Percentiles rank a stretch among this genome's conserved stretches.
These are phyloP conservation scores for Telopea speciosissima DNA, from an alignment of 177 flowering plant species.

Conservation along the genomic window DNA sequence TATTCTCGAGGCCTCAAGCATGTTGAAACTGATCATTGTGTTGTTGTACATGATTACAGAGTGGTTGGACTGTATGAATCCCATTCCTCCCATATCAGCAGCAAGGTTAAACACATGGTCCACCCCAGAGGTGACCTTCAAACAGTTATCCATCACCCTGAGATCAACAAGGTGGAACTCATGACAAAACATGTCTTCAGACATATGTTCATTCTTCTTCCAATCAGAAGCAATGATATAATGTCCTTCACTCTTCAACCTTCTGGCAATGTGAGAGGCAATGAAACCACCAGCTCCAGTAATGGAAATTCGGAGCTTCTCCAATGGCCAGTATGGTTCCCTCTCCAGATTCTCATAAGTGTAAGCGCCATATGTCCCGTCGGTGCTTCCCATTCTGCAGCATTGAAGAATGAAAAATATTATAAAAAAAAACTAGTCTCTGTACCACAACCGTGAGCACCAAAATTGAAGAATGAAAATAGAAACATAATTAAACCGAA, in stretches of 20 bases:
- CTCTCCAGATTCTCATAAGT: constrained; percentile 78
- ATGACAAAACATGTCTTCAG: constrained; percentile 93
- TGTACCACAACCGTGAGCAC: not conserved
- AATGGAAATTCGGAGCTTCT: constrained; percentile 80
- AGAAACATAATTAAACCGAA: not conserved
- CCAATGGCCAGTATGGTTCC: constrained; percentile 90
- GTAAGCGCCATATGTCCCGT: constrained; percentile 61
- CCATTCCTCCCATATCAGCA: constrained; percentile 99
- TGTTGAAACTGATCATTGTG: constrained; percentile 97
- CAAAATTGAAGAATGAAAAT: not conserved
- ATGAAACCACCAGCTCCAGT: constrained; percentile 99
- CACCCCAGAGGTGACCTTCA: constrained; percentile 74
- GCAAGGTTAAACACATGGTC: constrained; percentile 98
- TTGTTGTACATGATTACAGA: constrained; percentile 96
- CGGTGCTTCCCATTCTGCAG: constrained; percentile 69
- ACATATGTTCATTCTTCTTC: constrained; percentile 99
- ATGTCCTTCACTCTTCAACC: constrained; percentile 90
- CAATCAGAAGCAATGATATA: constrained; percentile 98
- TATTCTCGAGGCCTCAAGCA: constrained; percentile 88
- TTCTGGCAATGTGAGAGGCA: constrained; percentile 93
- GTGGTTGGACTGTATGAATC: constrained; percentile 98
- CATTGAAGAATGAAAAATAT: no score
- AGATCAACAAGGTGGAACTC: constrained; percentile 95
- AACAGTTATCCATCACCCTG: constrained; percentile 93
- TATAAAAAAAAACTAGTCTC: not conserved